phyloP scores from a whole-genome alignment of 1,284 basidiomycete genomes.

The Anthracocystis setariae region DNA sequence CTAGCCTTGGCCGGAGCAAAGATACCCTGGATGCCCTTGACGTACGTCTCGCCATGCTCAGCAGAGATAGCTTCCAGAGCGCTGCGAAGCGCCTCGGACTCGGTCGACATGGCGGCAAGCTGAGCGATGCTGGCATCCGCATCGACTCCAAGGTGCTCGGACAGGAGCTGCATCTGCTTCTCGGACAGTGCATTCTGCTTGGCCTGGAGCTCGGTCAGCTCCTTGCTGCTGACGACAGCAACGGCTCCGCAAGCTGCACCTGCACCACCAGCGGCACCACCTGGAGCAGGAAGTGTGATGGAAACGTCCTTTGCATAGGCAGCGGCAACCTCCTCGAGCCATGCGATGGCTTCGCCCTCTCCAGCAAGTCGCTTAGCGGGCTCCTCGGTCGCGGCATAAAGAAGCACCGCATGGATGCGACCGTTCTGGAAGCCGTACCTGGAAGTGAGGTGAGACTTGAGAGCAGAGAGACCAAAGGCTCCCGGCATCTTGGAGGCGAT shows the following conservation, averaged over 20 bases:
- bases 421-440: slow-evolving; percentile 85
- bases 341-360: slow-evolving; percentile 90
- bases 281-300: slow-evolving; percentile 78
- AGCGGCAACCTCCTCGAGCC: slow-evolving; percentile 86
- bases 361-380: slow-evolving; percentile 91
- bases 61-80: slow-evolving; percentile 85
- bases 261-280: slow-evolving; percentile 72
- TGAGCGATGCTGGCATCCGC: slow-evolving; percentile 89
- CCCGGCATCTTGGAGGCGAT: slow-evolving; percentile 97
- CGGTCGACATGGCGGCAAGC: slow-evolving; percentile 84
- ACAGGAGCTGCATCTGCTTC: slow-evolving; percentile 96
- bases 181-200: slow-evolving; percentile 89
- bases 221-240: slow-evolving; percentile 91
- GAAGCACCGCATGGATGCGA: slow-evolving; percentile 88
- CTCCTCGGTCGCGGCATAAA: slow-evolving; percentile 89
- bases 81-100: slow-evolving; percentile 78
- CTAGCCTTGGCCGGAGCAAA: no score
- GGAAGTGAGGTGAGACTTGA: slow-evolving; percentile 76
- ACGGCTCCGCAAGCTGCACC: slow-evolving; percentile 70
- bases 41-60: slow-evolving; percentile 91
- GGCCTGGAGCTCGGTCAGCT: slow-evolving; percentile 93
- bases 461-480: slow-evolving; percentile 93
- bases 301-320: slow-evolving; percentile 86
- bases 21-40: slow-evolving; percentile 95
- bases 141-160: slow-evolving; percentile 92